phyloP scores from a whole-genome alignment of 257 asterid genomes.

The Penstemon newberryi region DNA sequence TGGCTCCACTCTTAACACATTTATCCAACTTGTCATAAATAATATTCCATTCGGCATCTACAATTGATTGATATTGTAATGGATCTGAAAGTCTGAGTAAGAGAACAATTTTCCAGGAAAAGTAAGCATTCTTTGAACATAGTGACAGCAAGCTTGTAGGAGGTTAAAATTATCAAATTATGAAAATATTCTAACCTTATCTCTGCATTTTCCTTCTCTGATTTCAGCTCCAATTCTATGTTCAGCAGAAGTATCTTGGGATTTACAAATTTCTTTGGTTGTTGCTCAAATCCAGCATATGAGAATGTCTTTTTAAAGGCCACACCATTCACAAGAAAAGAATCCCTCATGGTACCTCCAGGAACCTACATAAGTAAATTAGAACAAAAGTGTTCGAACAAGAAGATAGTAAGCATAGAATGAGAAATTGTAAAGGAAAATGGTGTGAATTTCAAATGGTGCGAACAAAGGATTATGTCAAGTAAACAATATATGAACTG shows the following conservation, averaged over 20 bases:
- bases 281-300: conserved; percentile 99
- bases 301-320: conserved; percentile 99
- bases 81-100: conserved; percentile 79
- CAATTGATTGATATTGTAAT: conserved; percentile 87
- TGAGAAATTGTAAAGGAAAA: conserved; percentile 11
- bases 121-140: conserved; percentile 26
- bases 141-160: conserved; percentile 16
- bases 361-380: conserved; percentile 68
- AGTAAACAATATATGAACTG: too few relatives aligned
- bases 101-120: conserved; percentile 18
- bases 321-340: conserved; percentile 94
- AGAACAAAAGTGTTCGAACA: conserved; percentile 2
- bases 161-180: conserved; percentile 10
- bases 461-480: too few relatives aligned
- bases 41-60: conserved; percentile 96
- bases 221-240: conserved; percentile 92
- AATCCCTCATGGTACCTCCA: conserved; percentile 97
- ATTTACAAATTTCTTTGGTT: conserved; percentile 75
- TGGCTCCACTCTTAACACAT: conserved; percentile 90
- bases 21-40: conserved; percentile 88
- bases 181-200: conserved; percentile 59
- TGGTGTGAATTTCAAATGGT: neutral
- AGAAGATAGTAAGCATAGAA: conserved; percentile 9
- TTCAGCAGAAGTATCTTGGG: conserved; percentile 87
- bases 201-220: conserved; percentile 99